These are phyloP conservation scores for Purshia tridentata DNA, from an alignment of 306 rosid species.

Conservation along the genomic window DNA sequence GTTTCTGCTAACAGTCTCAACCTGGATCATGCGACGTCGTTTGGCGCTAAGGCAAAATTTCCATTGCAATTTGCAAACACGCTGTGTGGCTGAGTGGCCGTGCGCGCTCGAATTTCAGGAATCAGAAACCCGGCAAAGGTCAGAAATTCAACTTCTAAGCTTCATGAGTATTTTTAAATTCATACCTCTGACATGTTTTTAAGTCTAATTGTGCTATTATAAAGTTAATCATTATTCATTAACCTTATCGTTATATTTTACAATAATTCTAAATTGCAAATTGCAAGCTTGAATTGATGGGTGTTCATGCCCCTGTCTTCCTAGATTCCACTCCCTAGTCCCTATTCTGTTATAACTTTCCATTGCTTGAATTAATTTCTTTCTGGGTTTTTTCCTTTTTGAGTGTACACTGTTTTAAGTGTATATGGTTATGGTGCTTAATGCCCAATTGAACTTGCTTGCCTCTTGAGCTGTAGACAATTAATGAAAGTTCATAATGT, in stretches of 20 bases:
- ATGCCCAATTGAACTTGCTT: neutral
- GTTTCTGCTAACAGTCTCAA: neutral
- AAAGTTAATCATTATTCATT: too few relatives aligned
- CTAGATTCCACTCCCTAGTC: too few relatives aligned
- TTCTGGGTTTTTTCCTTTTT: neutral
- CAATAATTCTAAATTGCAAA: neutral
- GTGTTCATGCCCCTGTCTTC: neutral
- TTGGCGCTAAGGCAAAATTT: neutral
- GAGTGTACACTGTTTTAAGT: neutral
- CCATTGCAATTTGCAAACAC: neutral
- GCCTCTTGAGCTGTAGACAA: neutral
- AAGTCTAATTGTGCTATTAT: too few relatives aligned
- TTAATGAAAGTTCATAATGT: neutral
- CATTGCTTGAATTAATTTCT: neutral
- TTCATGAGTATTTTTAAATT: too few relatives aligned
- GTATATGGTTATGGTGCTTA: neutral
- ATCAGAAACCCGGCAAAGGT: neutral
- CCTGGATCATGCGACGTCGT: constrained; percentile 7
- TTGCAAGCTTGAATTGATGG: neutral
- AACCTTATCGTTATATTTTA: too few relatives aligned
- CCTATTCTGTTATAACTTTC: too few relatives aligned
- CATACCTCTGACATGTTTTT: too few relatives aligned
- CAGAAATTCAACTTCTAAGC: neutral
- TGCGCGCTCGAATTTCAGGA: neutral
- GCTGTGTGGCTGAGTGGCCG: neutral